phyloP scores from a whole-genome alignment of 2,329 filamentous ascomycete genomes.

The Pseudocercospora vitis region DNA sequence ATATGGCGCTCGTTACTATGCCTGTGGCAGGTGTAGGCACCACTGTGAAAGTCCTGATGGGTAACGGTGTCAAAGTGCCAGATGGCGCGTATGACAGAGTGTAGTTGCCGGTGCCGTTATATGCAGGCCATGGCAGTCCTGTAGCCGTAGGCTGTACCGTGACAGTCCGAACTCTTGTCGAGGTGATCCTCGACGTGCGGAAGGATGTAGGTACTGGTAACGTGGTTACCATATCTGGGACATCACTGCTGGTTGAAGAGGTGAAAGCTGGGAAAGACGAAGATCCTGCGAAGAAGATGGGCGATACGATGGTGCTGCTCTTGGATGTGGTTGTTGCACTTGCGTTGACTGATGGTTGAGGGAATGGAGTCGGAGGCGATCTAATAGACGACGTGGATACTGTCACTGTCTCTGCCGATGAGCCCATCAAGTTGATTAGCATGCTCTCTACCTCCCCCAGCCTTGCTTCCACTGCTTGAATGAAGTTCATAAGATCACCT shows the following conservation, averaged over 20 bases:
- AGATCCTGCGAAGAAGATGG: not conserved
- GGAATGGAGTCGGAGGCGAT: not conserved
- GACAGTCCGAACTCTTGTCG: constrained; percentile 8
- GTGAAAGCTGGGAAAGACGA: not conserved
- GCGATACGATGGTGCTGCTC: not conserved
- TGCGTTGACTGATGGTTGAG: not conserved
- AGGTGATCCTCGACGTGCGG: constrained; percentile 12
- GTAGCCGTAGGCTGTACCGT: constrained; percentile 8
- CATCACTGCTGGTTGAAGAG: not conserved
- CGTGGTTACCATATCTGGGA: not conserved
- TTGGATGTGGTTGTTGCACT: not conserved
- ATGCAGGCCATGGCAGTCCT: not conserved
- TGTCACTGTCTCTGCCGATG: not conserved
- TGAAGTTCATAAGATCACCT: constrained; percentile 20
- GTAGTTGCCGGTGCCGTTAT: not conserved
- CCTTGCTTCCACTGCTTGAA: constrained; percentile 19
- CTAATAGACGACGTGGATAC: not conserved
- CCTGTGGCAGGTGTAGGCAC: not conserved
- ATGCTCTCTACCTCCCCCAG: constrained; percentile 20
- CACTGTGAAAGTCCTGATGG: not conserved
- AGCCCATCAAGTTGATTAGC: constrained; percentile 12
- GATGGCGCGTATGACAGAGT: not conserved
- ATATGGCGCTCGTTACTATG: not conserved
- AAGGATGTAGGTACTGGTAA: constrained; percentile 3
- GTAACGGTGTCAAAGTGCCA: not conserved